Conservation (phyloP, 2,329 filamentous ascomycete genomes). For the Colletotrichum lindemuthianum region DNA sequence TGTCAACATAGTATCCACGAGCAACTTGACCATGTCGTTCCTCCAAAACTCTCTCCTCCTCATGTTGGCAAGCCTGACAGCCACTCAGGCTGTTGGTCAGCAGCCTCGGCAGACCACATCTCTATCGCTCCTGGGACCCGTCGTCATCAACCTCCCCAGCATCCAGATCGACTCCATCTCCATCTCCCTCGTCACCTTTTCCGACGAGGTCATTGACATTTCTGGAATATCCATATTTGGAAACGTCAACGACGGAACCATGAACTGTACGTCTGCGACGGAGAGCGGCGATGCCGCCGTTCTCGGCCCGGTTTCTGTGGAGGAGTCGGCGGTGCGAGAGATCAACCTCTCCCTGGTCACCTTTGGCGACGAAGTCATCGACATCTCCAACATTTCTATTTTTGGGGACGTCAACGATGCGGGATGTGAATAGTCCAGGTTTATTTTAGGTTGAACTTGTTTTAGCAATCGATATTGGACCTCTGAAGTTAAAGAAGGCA, state of each 20-base stretch:
- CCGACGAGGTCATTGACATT: constrained; percentile 17
- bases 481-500: background rate
- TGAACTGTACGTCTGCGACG: background rate
- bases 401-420: constrained; percentile 9
- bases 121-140: background rate
- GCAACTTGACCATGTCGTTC: no score
- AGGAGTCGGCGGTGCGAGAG: background rate
- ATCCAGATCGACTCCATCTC: background rate
- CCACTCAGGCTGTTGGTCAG: no score
- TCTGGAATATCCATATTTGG: constrained; percentile 14
- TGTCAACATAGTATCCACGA: no score
- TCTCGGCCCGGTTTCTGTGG: background rate
- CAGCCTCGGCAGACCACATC: background rate
- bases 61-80: no score
- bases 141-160: background rate
- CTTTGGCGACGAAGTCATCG: constrained; percentile 10
- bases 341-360: constrained; percentile 4
- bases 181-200: constrained; percentile 5
- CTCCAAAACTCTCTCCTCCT: no score
- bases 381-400: constrained; percentile 8
- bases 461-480: background rate
- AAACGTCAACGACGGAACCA: constrained; percentile 8
- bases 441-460: background rate
- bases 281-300: background rate
- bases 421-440: background rate